Conservation (phyloP, 352 stramenopile genomes). For the Phytophthora lateralis region DNA sequence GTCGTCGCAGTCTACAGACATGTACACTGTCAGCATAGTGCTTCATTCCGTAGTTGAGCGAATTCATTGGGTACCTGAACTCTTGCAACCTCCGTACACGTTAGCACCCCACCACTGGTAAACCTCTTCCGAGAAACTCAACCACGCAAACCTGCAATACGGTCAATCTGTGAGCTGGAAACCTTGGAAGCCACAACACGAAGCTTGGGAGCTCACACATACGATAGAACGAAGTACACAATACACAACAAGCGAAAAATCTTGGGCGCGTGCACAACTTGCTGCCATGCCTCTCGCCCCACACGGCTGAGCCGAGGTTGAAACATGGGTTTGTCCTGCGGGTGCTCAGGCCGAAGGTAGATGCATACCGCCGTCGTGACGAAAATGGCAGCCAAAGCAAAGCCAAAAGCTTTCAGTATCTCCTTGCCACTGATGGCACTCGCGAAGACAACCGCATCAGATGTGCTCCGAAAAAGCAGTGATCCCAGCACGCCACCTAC, state of each 20-base stretch:
- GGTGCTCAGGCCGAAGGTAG: slow-evolving; percentile 64
- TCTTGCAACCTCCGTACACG: slow-evolving; percentile 74
- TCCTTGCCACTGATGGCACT: slow-evolving; percentile 69
- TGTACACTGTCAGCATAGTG: neutral
- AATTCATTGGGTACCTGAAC: slow-evolving; percentile 25
- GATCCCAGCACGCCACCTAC: slow-evolving; percentile 64
- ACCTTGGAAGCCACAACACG: neutral
- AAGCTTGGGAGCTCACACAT: neutral
- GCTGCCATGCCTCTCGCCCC: slow-evolving; percentile 58
- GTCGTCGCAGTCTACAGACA: slow-evolving; percentile 41
- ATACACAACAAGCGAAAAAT: slow-evolving; percentile 74
- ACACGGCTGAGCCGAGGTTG: slow-evolving; percentile 61
- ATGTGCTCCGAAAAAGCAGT: slow-evolving; percentile 69
- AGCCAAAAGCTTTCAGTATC: slow-evolving; percentile 70
- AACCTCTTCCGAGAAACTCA: slow-evolving; percentile 72
- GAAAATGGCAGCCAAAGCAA: slow-evolving; percentile 54
- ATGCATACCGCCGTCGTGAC: slow-evolving; percentile 57
- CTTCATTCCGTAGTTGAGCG: no score
- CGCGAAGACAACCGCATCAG: slow-evolving; percentile 70
- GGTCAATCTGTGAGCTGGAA: neutral
- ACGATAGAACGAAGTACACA: slow-evolving; percentile 77
- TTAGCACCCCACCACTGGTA: slow-evolving; percentile 78
- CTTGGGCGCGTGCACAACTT: slow-evolving; percentile 66
- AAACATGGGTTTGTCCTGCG: slow-evolving; percentile 56
- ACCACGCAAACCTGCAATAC: slow-evolving; percentile 63